Evolutionary conservation across 2,329 filamentous ascomycete species (phyloP), one percentile per base, ranked within the genome.

Genomic region (Cladosporium phlei): DNA sequence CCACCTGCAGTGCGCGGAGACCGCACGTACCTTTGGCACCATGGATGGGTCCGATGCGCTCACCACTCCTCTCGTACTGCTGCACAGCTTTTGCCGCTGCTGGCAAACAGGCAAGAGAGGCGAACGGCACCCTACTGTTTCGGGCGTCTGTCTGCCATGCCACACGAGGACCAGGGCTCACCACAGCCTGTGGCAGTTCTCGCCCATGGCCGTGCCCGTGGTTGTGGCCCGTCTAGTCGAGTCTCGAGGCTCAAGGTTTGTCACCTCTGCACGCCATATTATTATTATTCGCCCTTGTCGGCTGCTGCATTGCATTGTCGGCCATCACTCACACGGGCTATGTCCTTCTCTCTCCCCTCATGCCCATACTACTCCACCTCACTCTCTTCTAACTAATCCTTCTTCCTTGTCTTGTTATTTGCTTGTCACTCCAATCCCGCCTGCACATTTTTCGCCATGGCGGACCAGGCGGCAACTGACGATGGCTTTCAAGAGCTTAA

Each of bases 401-500:
- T 24, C 37, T 38, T 32, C 39, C 39, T 43, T 44, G 21, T 17
- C 19, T 22, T 38, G 11, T 48, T 25, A 17, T 32, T 21, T 38
- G 5, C 8, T 29, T 35, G 17, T 24, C n/a, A n/a, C n/a, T 20
- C 7, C 20, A 37, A 24, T 38, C n/a, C 39, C 39, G 39, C 27
- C 32, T n/a, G 9, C 22, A 35, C 40, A 44, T 5, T 28, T 12
- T 17, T 33, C 25, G 35, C 38, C 35, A 47, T 47, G 45, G 45
- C 45, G 45, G 32, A 38, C n/a, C n/a, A n/a, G n/a, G n/a, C n/a
- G n/a, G n/a, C n/a, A n/a, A n/a, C n/a, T n/a, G n/a, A n/a, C n/a
- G n/a, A n/a, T n/a, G n/a, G n/a, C n/a, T n/a, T n/a, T n/a, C n/a
- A n/a, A n/a, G n/a, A n/a, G n/a, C n/a, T n/a, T n/a, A n/a, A n/a